Conservation (phyloP, 192 early-diverging fungal species). For the Dimargaris xerosporica region DNA sequence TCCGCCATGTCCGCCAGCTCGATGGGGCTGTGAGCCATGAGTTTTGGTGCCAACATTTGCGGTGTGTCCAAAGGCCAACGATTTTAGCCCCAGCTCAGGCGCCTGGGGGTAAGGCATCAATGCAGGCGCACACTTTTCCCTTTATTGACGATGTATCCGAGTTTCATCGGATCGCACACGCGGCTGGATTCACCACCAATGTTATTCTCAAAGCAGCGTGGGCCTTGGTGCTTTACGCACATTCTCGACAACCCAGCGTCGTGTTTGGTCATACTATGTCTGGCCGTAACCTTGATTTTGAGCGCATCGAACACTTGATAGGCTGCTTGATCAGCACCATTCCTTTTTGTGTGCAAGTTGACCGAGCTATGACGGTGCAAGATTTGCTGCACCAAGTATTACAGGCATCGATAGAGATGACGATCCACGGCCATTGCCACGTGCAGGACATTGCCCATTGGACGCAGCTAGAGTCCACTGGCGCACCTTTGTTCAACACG, state of each 20-base stretch:
- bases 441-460: not conserved
- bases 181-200: not conserved
- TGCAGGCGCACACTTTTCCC: not conserved
- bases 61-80: not conserved
- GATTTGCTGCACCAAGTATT: not conserved
- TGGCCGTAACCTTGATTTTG: not conserved
- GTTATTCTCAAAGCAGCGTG: not conserved
- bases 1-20: not conserved
- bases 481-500: not conserved
- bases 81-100: not conserved
- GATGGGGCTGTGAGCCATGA: not conserved
- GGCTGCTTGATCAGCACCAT: constrained; percentile 1
- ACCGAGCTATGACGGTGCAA: not conserved
- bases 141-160: not conserved
- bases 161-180: not conserved
- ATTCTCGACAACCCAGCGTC: not conserved
- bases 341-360: not conserved
- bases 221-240: not conserved
- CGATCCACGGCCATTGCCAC: not conserved
- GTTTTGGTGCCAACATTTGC: not conserved
- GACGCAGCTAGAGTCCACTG: not conserved
- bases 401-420: not conserved
- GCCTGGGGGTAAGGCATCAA: not conserved
- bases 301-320: not conserved
- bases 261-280: not conserved